A percentile compares a stretch with the other conserved stretches of the same genome.
Conservation (phyloP, 2,329 filamentous ascomycete species). For the Cryphonectria nitschkei region DNA sequence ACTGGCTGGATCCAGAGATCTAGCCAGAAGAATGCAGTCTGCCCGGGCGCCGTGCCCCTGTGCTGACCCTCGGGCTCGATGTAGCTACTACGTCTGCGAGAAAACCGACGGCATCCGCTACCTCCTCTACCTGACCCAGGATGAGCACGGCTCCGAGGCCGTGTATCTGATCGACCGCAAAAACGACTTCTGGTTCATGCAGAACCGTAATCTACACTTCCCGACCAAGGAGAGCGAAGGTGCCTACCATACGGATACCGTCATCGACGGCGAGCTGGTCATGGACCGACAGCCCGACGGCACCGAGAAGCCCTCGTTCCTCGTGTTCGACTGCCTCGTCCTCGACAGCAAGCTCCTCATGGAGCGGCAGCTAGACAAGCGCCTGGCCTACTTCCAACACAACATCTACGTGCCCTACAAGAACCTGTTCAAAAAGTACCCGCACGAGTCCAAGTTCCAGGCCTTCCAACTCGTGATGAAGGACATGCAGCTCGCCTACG, state of each 20-base stretch:
- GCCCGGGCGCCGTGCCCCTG: too few relatives aligned
- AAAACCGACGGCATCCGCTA: conserved; percentile 97
- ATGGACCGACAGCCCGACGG: conserved; percentile 76
- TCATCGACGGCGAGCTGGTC: conserved; percentile 93
- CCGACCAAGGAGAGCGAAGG: conserved; percentile 68
- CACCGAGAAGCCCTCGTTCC: conserved; percentile 72
- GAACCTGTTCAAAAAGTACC: conserved; percentile 65
- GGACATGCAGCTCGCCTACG: conserved; percentile 86
- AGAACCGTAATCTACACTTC: conserved; percentile 73
- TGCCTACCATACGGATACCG: conserved; percentile 76
- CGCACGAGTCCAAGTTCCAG: conserved; percentile 69
- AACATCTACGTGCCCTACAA: conserved; percentile 74
- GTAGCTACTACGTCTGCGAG: conserved; percentile 92
- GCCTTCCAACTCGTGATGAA: conserved; percentile 88
- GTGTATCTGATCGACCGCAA: conserved; percentile 97
- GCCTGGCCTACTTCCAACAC: conserved; percentile 83
- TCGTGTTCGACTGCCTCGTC: conserved; percentile 92
- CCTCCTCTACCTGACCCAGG: conserved; percentile 83
- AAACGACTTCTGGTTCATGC: conserved; percentile 93
- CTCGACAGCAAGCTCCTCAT: conserved; percentile 78
- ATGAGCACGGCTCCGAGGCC: conserved; percentile 64
- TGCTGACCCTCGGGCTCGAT: neutral
- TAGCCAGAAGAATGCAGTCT: neutral
- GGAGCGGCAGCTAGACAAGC: conserved; percentile 81
- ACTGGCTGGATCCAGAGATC: neutral